These are phyloP conservation scores for Ophiostoma ips DNA, from an alignment of 2,329 filamentous ascomycete genomes.

Conservation along the genomic window DNA sequence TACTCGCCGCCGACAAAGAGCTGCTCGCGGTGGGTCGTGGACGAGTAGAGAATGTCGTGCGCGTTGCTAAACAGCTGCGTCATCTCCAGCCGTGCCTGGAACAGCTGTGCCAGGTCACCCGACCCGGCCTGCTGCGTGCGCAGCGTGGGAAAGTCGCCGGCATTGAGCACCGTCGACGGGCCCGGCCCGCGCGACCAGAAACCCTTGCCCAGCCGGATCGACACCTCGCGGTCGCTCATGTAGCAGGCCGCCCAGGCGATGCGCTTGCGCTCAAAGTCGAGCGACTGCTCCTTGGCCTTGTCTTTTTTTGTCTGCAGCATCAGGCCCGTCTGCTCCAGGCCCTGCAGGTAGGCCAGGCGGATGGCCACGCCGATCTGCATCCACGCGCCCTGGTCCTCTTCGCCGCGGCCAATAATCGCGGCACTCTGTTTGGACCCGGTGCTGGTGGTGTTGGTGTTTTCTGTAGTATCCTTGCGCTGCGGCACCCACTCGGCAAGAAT, in stretches of 20 bases:
- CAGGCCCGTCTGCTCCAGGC: constrained; percentile 55
- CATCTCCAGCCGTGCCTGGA: constrained; percentile 57
- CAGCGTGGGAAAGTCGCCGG: constrained; percentile 54
- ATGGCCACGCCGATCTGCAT: constrained; percentile 62
- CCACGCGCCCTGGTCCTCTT: constrained; percentile 63
- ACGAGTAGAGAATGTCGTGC: constrained; percentile 60
- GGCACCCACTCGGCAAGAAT: constrained; percentile 62
- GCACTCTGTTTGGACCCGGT: not conserved
- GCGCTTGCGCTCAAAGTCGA: constrained; percentile 46
- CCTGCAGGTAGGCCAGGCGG: constrained; percentile 55
- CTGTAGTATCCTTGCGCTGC: constrained; percentile 38
- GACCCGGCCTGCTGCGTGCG: constrained; percentile 42
- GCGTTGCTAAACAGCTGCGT: constrained; percentile 62
- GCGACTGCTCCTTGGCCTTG: constrained; percentile 33
- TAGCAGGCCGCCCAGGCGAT: constrained; percentile 54
- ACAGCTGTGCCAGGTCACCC: constrained; percentile 54
- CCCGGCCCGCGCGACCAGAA: constrained; percentile 63
- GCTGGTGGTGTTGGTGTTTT: constrained; percentile 34
- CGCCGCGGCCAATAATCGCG: constrained; percentile 45
- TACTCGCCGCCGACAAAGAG: constrained; percentile 59
- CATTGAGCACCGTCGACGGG: constrained; percentile 48
- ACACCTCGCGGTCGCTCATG: constrained; percentile 53
- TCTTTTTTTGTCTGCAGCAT: constrained; percentile 32
- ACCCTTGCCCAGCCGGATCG: constrained; percentile 55
- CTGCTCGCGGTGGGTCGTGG: constrained; percentile 53